Base-by-base conservation (phyloP, 129 eudicot genomes). In the Erigeron canadensis region DNA sequence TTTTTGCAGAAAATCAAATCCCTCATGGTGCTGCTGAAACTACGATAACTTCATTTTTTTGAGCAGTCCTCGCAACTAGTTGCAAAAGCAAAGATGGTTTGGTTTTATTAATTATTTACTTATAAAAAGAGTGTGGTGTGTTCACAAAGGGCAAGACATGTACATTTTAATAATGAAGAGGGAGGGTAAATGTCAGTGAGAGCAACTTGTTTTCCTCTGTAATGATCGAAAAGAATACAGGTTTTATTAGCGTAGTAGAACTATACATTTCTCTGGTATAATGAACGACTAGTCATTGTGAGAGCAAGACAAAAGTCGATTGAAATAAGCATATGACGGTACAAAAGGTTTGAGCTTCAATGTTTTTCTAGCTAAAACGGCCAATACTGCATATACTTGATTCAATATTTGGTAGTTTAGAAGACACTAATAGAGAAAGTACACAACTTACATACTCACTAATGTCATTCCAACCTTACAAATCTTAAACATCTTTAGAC, bases 1-100 rank as follows among this genome's bases (percentile, higher is more conserved):
- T 22, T 54, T 54, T 17, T 56, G 76, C 75, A 78, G 82, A 53
- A 58, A 57, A 65, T 63, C 76, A 56, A 78, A 71, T 45, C 55
- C 63, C 18, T 46, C 73, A 13, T 64, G 82, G 82, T 62, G 76
- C 61, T 71, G 82, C 65, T 71, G 57, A 53, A 60, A 59, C 44
- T n/a, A 34, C 22, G 54, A 51, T 10, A 40, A 63, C 64, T 22
- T 44, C 21, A 54, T 0, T 6, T 59, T 44, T 43, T 59, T 9
- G 45, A n/a, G 15, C 45, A 28, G 34, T n/a, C 42, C 23, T 69
- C 23, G 10, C 10, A 39, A 69, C 11, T 6, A 51, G 37, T 50
- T 48, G 37, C 73, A 68, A 46, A 46, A 69, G 37, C 13, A 38
- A 58, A 59, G 38, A 8, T 16, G 10, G 34, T 45, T 10, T 53